These are phyloP conservation scores for Fistulinella cinereoalba DNA, from an alignment of 1,284 basidiomycete genomes.

Conservation along the genomic window DNA sequence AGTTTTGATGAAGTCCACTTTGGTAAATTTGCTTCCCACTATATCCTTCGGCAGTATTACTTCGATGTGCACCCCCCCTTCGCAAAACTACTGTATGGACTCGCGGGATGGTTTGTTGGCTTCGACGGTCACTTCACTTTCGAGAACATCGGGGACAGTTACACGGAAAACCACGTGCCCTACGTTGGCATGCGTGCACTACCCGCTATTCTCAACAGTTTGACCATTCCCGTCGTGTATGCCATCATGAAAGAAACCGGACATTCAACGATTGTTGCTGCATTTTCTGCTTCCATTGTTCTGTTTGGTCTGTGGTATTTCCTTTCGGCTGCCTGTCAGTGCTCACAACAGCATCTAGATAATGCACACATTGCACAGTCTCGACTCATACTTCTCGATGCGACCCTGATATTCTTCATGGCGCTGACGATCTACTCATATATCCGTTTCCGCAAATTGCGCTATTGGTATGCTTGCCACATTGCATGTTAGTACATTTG, in stretches of 20 bases:
- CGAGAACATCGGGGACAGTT: slow-evolving; percentile 94
- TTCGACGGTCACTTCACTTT: slow-evolving; percentile 95
- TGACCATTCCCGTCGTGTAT: slow-evolving; percentile 91
- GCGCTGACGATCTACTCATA: slow-evolving; percentile 92
- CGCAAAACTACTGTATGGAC: slow-evolving; percentile 88
- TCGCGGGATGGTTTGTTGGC: slow-evolving; percentile 94
- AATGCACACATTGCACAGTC: slow-evolving; percentile 96
- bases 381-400: slow-evolving; percentile 94
- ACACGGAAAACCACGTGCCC: slow-evolving; percentile 83
- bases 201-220: slow-evolving; percentile 85
- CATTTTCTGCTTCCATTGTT: slow-evolving; percentile 84
- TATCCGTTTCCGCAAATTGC: slow-evolving; percentile 91
- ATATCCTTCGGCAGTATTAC: slow-evolving; percentile 91
- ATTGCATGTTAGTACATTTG: background rate
- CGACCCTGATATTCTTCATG: slow-evolving; percentile 95
- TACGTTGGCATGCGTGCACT: slow-evolving; percentile 93
- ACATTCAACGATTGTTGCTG: slow-evolving; percentile 85
- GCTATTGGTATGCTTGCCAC: slow-evolving; percentile 67
- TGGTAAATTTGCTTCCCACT: slow-evolving; percentile 92
- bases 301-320: slow-evolving; percentile 69
- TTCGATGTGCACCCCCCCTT: slow-evolving; percentile 99
- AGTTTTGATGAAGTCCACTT: slow-evolving; percentile 98
- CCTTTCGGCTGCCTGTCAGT: background rate
- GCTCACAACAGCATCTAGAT: slow-evolving; percentile 50
- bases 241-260: slow-evolving; percentile 98